Evolutionary conservation across 1,284 basidiomycete species (phyloP).

Genomic region (Pterulicium gracile): DNA sequence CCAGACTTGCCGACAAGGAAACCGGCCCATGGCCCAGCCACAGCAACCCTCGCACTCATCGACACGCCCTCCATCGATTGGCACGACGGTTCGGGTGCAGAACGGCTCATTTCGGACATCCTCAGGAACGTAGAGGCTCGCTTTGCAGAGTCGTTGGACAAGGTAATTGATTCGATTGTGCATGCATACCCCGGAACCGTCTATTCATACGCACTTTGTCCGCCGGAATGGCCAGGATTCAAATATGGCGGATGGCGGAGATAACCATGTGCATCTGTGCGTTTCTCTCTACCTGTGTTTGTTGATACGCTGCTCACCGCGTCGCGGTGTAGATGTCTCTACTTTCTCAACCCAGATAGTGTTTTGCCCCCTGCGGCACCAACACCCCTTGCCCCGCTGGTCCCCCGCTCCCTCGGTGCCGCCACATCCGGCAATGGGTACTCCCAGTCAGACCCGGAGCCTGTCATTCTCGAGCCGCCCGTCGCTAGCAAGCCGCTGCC

Average conservation of each 20-base stretch:
- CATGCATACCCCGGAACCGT: no score
- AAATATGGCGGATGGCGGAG: no score
- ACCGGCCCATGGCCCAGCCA: constrained; percentile 38
- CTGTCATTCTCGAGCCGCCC: constrained; percentile 68
- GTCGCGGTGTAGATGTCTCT: constrained; percentile 46
- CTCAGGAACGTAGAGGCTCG: constrained; percentile 55
- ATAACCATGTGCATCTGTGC: constrained; percentile 72
- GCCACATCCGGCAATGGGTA: constrained; percentile 50
- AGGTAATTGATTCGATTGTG: constrained; percentile 50
- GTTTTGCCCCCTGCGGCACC: constrained; percentile 58
- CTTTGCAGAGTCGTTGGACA: constrained; percentile 56
- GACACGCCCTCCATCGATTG: constrained; percentile 73
- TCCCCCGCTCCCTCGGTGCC: constrained; percentile 56
- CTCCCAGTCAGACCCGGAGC: constrained; percentile 57
- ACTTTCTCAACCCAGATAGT: constrained; percentile 69
- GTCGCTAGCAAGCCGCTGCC: constrained; percentile 60
- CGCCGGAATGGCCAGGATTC: no score
- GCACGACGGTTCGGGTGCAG: constrained; percentile 44
- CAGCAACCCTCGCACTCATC: constrained; percentile 57
- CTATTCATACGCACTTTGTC: no score
- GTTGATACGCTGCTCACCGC: constrained; percentile 13
- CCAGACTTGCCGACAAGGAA: constrained; percentile 34
- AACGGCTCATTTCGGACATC: constrained; percentile 50
- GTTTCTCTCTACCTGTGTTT: constrained; percentile 23
- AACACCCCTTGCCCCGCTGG: constrained; percentile 47